Conservation (phyloP, 345 rosid species). For the Hypericum perforatum region DNA sequence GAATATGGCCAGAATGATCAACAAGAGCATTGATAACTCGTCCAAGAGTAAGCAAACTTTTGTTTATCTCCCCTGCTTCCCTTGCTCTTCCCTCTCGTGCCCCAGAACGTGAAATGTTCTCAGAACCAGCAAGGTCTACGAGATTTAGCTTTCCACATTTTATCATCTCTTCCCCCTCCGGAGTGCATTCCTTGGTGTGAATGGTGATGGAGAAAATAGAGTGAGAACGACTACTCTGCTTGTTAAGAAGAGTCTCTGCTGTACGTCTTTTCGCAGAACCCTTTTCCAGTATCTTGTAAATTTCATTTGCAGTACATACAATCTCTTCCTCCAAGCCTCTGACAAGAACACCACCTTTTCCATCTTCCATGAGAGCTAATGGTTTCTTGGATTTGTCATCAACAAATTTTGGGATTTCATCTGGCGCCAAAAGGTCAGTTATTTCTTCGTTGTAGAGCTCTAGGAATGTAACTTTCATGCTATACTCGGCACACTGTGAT, state of each 20-base stretch:
- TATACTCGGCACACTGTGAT: constrained; percentile 86
- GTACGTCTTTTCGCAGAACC: constrained; percentile 98
- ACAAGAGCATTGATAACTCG: constrained; percentile 95
- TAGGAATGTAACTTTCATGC: constrained; percentile 92
- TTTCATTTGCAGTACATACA: constrained; percentile 85
- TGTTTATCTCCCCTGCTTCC: constrained; percentile 98
- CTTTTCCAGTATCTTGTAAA: constrained; percentile 90
- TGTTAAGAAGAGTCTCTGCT: constrained; percentile 97
- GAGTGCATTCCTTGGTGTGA: constrained; percentile 91
- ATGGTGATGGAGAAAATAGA: constrained; percentile 94
- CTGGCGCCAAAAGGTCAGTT: constrained; percentile 89
- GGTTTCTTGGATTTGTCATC: constrained; percentile 95
- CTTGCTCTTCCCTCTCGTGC: constrained; percentile 99
- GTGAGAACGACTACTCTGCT: constrained; percentile 98
- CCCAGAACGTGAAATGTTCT: constrained; percentile 97
- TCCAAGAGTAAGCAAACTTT: constrained; percentile 97
- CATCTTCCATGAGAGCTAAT: constrained; percentile 96
- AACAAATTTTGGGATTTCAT: constrained; percentile 62
- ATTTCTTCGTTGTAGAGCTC: constrained; percentile 96
- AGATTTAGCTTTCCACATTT: constrained; percentile 97
- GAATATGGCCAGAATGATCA: constrained; percentile 97
- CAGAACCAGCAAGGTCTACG: constrained; percentile 99
- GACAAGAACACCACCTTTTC: constrained; percentile 96
- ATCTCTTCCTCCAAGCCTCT: constrained; percentile 98
- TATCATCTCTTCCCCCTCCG: constrained; percentile 99